A percentile compares a stretch with the other conserved stretches of the same genome.
Evolutionary conservation across 768 basidiomycete species (phyloP).

Genomic region (Hericium erinaceus): DNA sequence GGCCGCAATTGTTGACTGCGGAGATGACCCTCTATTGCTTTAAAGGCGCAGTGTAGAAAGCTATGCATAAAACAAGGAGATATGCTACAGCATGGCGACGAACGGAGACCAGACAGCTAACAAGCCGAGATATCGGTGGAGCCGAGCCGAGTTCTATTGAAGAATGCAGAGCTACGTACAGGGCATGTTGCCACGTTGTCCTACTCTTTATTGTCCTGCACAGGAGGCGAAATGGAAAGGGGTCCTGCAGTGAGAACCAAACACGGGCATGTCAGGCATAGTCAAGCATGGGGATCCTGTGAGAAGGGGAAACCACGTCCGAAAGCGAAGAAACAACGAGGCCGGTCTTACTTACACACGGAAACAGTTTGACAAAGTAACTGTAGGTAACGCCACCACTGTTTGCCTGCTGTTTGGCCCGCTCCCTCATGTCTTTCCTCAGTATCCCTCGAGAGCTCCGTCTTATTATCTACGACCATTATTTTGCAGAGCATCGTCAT

Average conservation of each 20-base stretch:
- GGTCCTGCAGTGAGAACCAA: no score
- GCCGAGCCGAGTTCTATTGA: not conserved
- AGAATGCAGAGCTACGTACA: not conserved
- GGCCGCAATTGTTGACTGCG: no score
- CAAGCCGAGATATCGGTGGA: not conserved
- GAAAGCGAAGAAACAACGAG: slow-evolving; percentile 15
- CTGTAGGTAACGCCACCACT: no score
- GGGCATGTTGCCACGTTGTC: slow-evolving; percentile 1
- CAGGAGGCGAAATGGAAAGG: no score
- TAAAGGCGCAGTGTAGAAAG: no score
- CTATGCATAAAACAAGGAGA: not conserved
- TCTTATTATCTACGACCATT: slow-evolving; percentile 23
- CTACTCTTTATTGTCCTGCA: slow-evolving; percentile 12
- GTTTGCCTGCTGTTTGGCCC: no score
- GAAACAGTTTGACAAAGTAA: no score
- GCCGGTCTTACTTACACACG: slow-evolving; percentile 3
- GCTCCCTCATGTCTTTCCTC: slow-evolving; percentile 14
- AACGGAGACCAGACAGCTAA: slow-evolving; percentile 6
- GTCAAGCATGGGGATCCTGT: no score
- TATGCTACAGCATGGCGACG: slow-evolving; percentile 6
- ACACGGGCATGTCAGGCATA: no score
- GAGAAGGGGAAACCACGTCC: no score
- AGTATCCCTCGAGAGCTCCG: slow-evolving; percentile 27
- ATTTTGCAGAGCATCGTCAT: slow-evolving; percentile 20
- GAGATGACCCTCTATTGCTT: no score